Evolutionary conservation across 164 flowering plant genomes (phyloP).

Genomic region (Annona squamosa): DNA sequence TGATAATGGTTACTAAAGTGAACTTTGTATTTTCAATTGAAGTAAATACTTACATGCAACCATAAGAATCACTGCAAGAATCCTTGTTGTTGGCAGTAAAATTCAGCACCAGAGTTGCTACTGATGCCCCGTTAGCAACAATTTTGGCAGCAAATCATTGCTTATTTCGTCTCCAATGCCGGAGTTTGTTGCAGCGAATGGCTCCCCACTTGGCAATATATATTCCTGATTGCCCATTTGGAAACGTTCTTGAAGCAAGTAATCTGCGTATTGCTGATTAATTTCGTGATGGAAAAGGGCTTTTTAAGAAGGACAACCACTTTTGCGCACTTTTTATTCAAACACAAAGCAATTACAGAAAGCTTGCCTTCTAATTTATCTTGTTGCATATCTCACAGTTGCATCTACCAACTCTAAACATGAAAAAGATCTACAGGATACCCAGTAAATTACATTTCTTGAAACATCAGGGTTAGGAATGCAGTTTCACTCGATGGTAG

Average conservation of each 20-base stretch:
- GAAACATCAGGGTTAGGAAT: not conserved
- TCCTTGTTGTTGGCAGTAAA: too few species aligned
- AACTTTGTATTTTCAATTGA: too few species aligned
- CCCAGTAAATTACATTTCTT: not conserved
- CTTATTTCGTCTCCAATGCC: too few species aligned
- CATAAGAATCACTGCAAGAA: too few species aligned
- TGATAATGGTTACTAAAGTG: too few species aligned
- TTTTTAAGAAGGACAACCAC: not conserved
- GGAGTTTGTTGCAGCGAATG: not conserved
- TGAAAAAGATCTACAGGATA: not conserved
- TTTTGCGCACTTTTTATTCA: not conserved
- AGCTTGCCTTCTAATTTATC: not conserved
- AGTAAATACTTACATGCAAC: too few species aligned
- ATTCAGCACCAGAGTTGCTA: too few species aligned
- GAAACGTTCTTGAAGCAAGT: not conserved
- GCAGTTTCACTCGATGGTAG: slow-evolving; percentile 5
- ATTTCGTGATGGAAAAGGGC: not conserved
- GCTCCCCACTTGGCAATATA: not conserved
- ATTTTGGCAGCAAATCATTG: too few species aligned
- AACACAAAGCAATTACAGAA: not conserved
- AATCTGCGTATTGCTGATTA: not conserved
- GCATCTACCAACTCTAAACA: not conserved
- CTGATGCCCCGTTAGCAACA: too few species aligned
- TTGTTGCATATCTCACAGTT: not conserved
- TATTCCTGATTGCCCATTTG: not conserved